A percentile compares a stretch with the other conserved stretches of the same genome.
Conservation (phyloP, 2,329 filamentous ascomycete genomes). For the Phialocephala sp. region DNA sequence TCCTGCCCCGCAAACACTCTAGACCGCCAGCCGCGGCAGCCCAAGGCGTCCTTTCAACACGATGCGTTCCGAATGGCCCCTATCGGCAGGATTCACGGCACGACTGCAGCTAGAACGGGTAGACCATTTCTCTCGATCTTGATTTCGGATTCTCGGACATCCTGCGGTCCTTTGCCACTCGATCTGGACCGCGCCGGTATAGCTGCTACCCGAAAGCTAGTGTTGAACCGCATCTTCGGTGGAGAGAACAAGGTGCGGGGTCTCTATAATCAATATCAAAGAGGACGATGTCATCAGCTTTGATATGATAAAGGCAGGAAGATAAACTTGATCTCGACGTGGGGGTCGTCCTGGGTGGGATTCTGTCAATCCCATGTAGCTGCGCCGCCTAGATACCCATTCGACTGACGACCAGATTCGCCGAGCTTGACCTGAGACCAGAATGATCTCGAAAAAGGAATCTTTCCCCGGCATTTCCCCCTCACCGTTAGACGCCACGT, state of each 20-base stretch:
- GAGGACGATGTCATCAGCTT: neutral
- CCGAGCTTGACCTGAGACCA: neutral
- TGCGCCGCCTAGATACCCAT: neutral
- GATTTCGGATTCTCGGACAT: neutral
- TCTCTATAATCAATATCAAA: neutral
- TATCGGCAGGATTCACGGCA: neutral
- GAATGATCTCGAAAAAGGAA: neutral
- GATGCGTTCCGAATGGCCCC: too few species aligned
- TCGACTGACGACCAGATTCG: neutral
- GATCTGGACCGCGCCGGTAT: neutral
- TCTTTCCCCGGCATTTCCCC: neutral
- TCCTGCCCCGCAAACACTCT: neutral
- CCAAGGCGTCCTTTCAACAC: neutral
- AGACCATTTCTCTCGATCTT: neutral
- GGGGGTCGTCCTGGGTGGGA: neutral
- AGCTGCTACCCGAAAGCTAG: neutral
- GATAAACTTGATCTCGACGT: neutral
- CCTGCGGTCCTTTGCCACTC: neutral
- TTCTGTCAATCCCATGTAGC: neutral
- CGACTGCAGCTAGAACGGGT: neutral
- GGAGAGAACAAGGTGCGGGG: neutral
- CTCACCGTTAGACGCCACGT: slow-evolving; percentile 8
- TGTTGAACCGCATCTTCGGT: neutral
- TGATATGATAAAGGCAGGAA: neutral
- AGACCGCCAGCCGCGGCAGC: neutral